phyloP scores from a whole-genome alignment of 2,329 filamentous ascomycete genomes.

The Atkinsonella hypoxylon region DNA sequence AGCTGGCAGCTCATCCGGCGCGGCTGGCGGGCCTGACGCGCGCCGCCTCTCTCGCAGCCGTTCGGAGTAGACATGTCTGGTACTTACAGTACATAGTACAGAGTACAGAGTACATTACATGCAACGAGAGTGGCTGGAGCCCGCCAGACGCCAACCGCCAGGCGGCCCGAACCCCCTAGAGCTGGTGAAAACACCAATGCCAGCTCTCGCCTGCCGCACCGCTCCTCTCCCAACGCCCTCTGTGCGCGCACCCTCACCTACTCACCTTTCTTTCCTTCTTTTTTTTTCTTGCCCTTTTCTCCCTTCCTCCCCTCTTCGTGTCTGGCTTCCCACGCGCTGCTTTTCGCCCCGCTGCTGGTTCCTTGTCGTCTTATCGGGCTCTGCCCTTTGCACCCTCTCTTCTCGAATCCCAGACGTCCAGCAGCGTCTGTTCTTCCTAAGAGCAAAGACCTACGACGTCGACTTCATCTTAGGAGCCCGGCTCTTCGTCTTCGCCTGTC shows the following conservation, averaged over 20 bases:
- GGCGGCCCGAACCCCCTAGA: not conserved
- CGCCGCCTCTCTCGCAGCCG: not conserved
- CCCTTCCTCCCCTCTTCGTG: not conserved
- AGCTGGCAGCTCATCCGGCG: too few relatives aligned
- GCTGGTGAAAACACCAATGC: constrained; percentile 4
- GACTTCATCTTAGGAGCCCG: not conserved
- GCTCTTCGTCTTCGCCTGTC: not conserved
- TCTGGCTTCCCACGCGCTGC: not conserved
- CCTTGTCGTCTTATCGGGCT: constrained; percentile 1
- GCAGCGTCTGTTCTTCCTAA: not conserved
- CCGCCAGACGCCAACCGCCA: too few relatives aligned
- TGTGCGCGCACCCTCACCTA: not conserved
- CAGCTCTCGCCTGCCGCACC: not conserved
- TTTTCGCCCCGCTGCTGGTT: constrained; percentile 3
- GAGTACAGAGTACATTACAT: too few relatives aligned
- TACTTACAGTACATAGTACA: too few relatives aligned
- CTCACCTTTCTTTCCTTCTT: not conserved
- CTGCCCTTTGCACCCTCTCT: not conserved
- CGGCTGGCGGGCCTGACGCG: not conserved
- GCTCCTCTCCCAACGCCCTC: not conserved
- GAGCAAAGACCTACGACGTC: not conserved
- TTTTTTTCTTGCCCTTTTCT: not conserved
- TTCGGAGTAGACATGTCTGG: too few relatives aligned
- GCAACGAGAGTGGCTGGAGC: too few relatives aligned
- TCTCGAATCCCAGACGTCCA: not conserved